phyloP scores from a whole-genome alignment of 78 protist species.

The Anaeramoeba flamelloides region DNA sequence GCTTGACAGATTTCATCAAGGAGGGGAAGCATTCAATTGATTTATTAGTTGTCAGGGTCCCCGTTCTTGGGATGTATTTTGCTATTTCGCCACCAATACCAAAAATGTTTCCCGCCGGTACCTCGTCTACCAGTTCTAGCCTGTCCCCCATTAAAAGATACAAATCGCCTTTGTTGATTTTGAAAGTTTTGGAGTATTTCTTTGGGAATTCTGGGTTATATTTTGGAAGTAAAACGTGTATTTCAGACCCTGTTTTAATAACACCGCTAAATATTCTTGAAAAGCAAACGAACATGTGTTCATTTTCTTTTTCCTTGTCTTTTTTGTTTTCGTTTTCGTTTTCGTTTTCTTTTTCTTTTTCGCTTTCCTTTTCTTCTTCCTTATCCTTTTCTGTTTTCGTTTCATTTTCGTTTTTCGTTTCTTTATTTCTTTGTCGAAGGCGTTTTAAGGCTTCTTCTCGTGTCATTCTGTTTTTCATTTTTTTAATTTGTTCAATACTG shows the following conservation, averaged over 20 bases:
- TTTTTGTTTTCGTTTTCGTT: neutral
- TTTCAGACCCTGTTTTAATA: neutral
- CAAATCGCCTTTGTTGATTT: neutral
- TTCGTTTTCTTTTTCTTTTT: neutral
- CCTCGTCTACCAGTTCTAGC: constrained; percentile 41
- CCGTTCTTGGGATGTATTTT: neutral
- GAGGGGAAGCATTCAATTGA: neutral
- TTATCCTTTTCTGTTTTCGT: neutral
- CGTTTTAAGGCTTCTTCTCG: neutral
- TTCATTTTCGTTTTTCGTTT: neutral
- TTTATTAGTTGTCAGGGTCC: neutral
- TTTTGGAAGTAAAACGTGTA: neutral
- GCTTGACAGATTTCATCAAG: neutral
- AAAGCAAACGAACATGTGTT: neutral
- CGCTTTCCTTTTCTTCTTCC: neutral
- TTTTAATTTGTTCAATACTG: neutral
- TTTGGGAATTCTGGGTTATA: neutral
- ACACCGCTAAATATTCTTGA: neutral
- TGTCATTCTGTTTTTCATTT: neutral
- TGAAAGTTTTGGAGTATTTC: neutral
- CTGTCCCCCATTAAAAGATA: constrained; percentile 73
- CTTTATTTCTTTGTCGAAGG: neutral
- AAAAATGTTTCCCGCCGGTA: constrained; percentile 62
- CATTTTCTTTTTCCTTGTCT: neutral
- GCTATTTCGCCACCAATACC: constrained; percentile 62